Evolutionary conservation across 768 basidiomycete genomes (phyloP), one percentile per base, ranked within the genome.

Genomic region (Mycena galopus): DNA sequence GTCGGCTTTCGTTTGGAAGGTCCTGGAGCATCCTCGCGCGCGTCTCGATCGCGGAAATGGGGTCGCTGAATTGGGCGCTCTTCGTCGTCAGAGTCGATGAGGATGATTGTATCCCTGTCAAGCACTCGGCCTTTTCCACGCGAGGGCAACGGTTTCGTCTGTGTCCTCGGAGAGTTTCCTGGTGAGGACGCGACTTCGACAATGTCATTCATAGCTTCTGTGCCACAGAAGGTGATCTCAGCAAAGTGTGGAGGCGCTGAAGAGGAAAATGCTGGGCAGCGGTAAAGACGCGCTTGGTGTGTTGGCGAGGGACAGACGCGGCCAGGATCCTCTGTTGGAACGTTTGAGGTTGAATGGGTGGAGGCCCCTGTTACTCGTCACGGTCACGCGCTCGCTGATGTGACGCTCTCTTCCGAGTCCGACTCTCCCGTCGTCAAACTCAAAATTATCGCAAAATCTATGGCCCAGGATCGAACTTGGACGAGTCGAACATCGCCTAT

Each of bases 61-160:
- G 35, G 60, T 12, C 32, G 39, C 44, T 47, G 32, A 19, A 25
- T 29, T 21, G 42, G 17, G 21, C 8, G 35, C 10, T 56, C 70
- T 29, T 73, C 72, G 50, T 73, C 72, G 10, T 68, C 66, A 9
- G 71, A 72, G 42, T 72, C 72, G 25, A 56, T 73, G 39, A 73
- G 55, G 19, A 53, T 47, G 50, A 68, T 65, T 19, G 42, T 62
- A 9, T 72, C 64, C 19, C 25, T 39, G 25, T 44, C 29, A 25
- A n/a, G 42, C 25, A 32, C 44, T 17, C 37, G 57, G 16, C 29
- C 50, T 39, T 67, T 67, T 29, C 23, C 55, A n/a, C 53, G 65
- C 44, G 51, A 35, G 25, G 65, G 37, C 19, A 50, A 8, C 37
- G 29, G 2, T 11, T 63, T 63, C 9, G 65, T 11, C 42, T 30